Base-by-base conservation (phyloP, 805 yeast species). In the Lachancea nothofagi region DNA sequence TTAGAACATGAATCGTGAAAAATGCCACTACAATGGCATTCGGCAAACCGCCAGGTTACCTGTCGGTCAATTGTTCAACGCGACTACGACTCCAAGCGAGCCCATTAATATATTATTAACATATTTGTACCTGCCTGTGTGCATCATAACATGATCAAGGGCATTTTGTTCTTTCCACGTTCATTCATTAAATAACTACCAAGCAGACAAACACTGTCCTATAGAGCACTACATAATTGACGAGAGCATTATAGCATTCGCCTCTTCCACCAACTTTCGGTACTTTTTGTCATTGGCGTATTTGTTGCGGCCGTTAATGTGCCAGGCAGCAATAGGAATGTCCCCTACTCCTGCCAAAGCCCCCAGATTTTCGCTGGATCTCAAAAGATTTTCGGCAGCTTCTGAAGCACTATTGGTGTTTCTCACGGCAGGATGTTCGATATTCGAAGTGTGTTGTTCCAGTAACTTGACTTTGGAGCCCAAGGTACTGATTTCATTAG, bases 261-360 rank as follows among this genome's bases (percentile, higher is more conserved):
- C 46, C 32, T 43, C 46, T 13, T 43, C 43, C 14, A 43, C 46
- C 14, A 43, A 28, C 23, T 36, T 39, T 19, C 46, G 24, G 25
- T 43, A 43, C 15, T 36, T 27, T 14, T 43, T 43, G 24, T 43
- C 46, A 25, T 43, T 43, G 12, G 40, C 34, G 21, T 30, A 43
- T 32, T 33, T 31, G 29, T 43, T 43, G 21, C 42, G 38, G 3
- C 46, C 46, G 20, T 22, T 20, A 21, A 43, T 43, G 29, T 43
- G 46, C 43, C 43, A 40, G 7, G 43, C 34, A 5, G 46, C 46
- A 21, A 43, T 31, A 2, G 46, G 46, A n/a, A 36, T 33, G 17
- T 43, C 46, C 5, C 43, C 38, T 3, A 40, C 43, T 14, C 43
- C 35, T 5, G 37, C 35, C 26, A 40, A 13, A 3, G 35, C 35